Base-by-base conservation (phyloP, 805 yeast species). In the Candida michaelii region DNA sequence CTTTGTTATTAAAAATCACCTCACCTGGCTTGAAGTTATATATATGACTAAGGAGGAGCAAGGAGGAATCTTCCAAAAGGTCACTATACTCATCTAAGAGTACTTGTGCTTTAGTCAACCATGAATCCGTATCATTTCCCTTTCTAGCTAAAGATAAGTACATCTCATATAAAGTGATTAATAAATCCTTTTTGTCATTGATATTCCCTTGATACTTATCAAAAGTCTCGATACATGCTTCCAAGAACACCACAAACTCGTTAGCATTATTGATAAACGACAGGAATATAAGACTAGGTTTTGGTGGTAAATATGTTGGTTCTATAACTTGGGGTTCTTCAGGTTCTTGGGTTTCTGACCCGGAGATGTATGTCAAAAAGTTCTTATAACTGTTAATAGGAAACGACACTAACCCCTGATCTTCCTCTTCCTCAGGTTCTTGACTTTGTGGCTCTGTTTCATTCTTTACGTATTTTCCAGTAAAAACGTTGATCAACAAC, bases 231-330 rank as follows among this genome's bases (percentile, higher is more conserved):
- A 89, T 64, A 53, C 96, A 89, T 0, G 98, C 97, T 59, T 93
- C 99, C 43, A 93, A 62, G 49, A 93, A 93, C 6, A 87, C 85
- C 18, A 90, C 93, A 71, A 93, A 91, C 56, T 90, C 93, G 55
- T 82, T 78, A 0, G 93, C 89, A 57, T 85, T 88, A 50, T 83
- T 78, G n/a, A 86, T 79, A 59, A 93, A 93, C 1, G 95, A 81
- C 2, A 91, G 82, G 57, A 89, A 93, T 1, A 91, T 86, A 30
- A 91, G 71, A 34, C 89, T 74, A 5, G 98, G 98, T 39, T 82
- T 76, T 3, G 99, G 99, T 1, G 98, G 97, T 39, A 83, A 83
- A 60, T 93, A 93, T 0, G 93, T 85, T 12, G 90, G 84, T 29
- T 56, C 71, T 8, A 8, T n/a, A 21, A 19, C 21, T 31, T 31